Percentiles rank a stretch among this genome's conserved stretches.
Conservation (phyloP, 2,329 filamentous ascomycete genomes). For the Triangularia verruculosa region DNA sequence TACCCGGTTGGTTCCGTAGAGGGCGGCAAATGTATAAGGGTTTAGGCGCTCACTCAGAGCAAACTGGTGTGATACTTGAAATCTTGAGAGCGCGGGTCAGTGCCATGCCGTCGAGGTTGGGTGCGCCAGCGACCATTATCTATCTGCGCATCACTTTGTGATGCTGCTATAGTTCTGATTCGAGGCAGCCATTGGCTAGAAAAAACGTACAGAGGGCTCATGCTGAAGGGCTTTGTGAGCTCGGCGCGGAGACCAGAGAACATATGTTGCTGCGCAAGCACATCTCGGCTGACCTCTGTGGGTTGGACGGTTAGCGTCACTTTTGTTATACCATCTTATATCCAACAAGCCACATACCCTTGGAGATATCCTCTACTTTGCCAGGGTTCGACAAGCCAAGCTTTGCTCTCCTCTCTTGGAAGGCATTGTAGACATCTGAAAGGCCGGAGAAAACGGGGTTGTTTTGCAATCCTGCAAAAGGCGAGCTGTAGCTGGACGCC, state of each 20-base stretch:
- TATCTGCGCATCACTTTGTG: neutral
- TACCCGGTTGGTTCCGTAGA: conserved; percentile 93
- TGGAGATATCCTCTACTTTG: conserved; percentile 77
- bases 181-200: neutral
- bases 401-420: conserved; percentile 81
- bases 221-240: conserved; percentile 93
- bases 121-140: neutral
- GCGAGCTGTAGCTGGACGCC: conserved; percentile 48
- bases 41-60: conserved; percentile 90
- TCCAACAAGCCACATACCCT: conserved; percentile 35
- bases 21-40: conserved; percentile 90
- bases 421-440: conserved; percentile 74
- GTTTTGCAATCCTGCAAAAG: conserved; percentile 65
- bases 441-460: conserved; percentile 70
- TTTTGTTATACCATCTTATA: neutral
- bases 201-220: conserved; percentile 62
- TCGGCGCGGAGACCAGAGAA: conserved; percentile 95
- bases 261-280: conserved; percentile 93
- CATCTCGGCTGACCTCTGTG: conserved; percentile 86
- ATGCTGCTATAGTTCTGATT: neutral
- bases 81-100: conserved; percentile 38
- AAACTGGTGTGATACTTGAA: conserved; percentile 97
- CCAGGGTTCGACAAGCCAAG: conserved; percentile 90
- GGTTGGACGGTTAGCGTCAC: conserved; percentile 14
- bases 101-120: neutral